Evolutionary conservation across 352 stramenopile genomes (phyloP), one percentile per base, ranked within the genome.

Genomic region (Pythium brachiatum): DNA sequence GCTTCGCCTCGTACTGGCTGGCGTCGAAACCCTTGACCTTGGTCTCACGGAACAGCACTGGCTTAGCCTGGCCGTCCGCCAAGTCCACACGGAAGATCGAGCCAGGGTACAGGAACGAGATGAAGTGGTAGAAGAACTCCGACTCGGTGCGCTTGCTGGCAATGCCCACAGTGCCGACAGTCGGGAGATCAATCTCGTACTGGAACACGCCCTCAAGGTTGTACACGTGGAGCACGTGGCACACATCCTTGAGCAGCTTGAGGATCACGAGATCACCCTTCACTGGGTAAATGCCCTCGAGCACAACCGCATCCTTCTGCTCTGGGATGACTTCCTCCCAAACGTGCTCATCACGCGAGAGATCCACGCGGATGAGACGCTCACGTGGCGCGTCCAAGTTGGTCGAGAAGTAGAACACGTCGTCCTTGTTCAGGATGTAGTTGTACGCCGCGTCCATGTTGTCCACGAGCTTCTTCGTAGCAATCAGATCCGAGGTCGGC

Each of bases 41-140:
- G 25, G 86, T 92, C 70, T 95, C 75, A 8, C 78, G 74, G 67
- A 95, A 94, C 8, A 92, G 63, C 64, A 75, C 59, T 27, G 74
- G 70, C 23, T 69, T 54, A 20, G 61, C 46, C 15, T 64, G 63
- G 48, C 64, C 68, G 9, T 76, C 72, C 38, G 66, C 73, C 32
- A 93, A 27, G 55, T 93, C 81, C 2, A 90, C 73, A 29, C 81
- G 83, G 69, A 86, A 89, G 64, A 93, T 93, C 44, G 81, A 88
- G 6, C 83, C 83, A 8, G 83, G 83, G 67, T 88, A 91, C 25
- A 93, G 65, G 69, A 95, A 95, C 60, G 86, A 95, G 32, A 90
- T 85, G 52, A 95, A 96, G 63, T 94, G 81, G 70, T 89, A 92
- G 72, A 96, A 95, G n/a, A 96, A 74, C 61, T 95, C 83, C 7